phyloP scores from a whole-genome alignment of 176 grass and related monocot species.

The Hordeum marinum region DNA sequence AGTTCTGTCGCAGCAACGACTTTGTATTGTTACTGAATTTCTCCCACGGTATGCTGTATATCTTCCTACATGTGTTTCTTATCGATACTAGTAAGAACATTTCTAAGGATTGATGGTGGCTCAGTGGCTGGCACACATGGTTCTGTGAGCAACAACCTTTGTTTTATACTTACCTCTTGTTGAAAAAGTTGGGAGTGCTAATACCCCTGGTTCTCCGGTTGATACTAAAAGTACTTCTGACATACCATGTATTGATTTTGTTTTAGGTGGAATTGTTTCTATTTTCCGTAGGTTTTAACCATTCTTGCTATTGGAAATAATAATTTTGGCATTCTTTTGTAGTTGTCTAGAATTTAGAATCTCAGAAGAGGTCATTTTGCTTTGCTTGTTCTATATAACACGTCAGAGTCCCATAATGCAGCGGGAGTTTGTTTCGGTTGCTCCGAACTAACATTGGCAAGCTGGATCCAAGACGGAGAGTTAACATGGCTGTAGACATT shows the following conservation, averaged over 20 bases:
- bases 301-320: background rate
- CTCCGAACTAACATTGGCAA: constrained; percentile 68
- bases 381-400: background rate
- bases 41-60: constrained; percentile 59
- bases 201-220: background rate
- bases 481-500: constrained; percentile 87
- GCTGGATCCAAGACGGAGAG: constrained; percentile 66
- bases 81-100: background rate
- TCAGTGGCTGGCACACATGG: background rate
- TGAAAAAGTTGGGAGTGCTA: background rate
- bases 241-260: background rate
- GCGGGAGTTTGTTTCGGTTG: constrained; percentile 86
- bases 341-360: background rate
- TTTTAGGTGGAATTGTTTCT: background rate
- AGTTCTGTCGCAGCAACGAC: constrained; percentile 66
- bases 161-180: background rate
- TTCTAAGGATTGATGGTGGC: background rate
- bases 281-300: background rate
- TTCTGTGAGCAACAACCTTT: background rate
- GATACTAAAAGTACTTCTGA: background rate
- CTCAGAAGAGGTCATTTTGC: background rate
- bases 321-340: background rate
- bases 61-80: constrained; percentile 5
- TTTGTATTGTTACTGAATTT: constrained; percentile 90
- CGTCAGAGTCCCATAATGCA: constrained; percentile 20